Evolutionary conservation across 352 stramenopile genomes (phyloP).

Genomic region (Pseudoperonospora humuli): DNA sequence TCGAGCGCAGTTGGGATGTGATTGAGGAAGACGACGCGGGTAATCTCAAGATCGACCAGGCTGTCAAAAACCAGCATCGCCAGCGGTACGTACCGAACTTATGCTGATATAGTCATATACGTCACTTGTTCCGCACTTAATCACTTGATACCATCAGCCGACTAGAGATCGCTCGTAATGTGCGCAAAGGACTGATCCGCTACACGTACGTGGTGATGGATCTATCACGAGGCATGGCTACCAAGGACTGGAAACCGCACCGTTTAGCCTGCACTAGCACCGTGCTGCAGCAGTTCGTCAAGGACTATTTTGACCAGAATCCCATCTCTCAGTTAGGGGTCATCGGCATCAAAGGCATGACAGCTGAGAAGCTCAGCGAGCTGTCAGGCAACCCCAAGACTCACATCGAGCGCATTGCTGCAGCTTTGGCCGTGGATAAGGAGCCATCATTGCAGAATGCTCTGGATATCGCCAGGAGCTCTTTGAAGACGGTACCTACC

Average conservation of each 20-base stretch:
- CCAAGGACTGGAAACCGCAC: conserved; percentile 84
- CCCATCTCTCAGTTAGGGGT: conserved; percentile 89
- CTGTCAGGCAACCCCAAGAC: conserved; percentile 84
- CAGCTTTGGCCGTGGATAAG: conserved; percentile 59
- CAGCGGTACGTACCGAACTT: conserved; percentile 40
- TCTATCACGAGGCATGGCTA: conserved; percentile 78
- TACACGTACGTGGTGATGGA: conserved; percentile 84
- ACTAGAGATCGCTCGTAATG: conserved; percentile 76
- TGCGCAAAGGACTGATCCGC: conserved; percentile 78
- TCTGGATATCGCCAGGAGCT: conserved; percentile 81
- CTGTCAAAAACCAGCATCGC: conserved; percentile 55
- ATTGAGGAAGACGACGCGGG: conserved; percentile 81
- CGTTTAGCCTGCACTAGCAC: conserved; percentile 56
- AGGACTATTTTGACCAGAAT: conserved; percentile 93
- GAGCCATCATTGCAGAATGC: conserved; percentile 89
- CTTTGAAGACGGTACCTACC: conserved; percentile 87
- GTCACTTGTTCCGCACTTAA: background rate
- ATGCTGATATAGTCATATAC: background rate
- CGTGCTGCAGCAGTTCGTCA: conserved; percentile 79
- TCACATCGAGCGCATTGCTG: conserved; percentile 77
- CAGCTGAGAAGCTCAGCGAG: conserved; percentile 87
- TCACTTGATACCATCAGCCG: conserved; percentile 21
- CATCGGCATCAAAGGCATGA: conserved; percentile 86
- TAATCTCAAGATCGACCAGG: conserved; percentile 68
- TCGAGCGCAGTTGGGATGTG: conserved; percentile 81